A percentile compares a stretch with the other conserved stretches of the same genome.
These are phyloP conservation scores for Lipomyces oligophaga DNA, from an alignment of 805 yeast genomes.

Conservation along the genomic window DNA sequence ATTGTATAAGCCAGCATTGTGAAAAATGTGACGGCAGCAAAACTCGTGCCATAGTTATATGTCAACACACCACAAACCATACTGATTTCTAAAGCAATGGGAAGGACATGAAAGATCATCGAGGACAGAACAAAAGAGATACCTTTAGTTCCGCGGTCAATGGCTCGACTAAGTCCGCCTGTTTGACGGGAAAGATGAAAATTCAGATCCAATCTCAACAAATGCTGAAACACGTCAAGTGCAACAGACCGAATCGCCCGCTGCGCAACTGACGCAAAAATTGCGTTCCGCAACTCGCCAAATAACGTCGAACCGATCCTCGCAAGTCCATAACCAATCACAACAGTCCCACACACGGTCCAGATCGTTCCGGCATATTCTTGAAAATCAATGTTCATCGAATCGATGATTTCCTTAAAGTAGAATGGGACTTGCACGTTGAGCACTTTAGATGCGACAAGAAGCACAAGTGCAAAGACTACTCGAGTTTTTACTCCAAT, in stretches of 20 bases:
- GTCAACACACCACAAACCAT: slow-evolving; percentile 92
- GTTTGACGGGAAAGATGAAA: slow-evolving; percentile 91
- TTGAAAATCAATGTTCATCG: slow-evolving; percentile 88
- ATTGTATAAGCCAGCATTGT: slow-evolving; percentile 87
- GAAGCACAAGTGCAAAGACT: slow-evolving; percentile 62
- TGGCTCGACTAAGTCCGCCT: slow-evolving; percentile 93
- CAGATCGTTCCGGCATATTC: slow-evolving; percentile 60
- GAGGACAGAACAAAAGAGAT: slow-evolving; percentile 88
- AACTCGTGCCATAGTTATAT: slow-evolving; percentile 82
- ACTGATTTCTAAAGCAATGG: slow-evolving; percentile 85
- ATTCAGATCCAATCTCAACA: slow-evolving; percentile 76
- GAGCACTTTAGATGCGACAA: slow-evolving; percentile 75
- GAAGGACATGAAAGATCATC: slow-evolving; percentile 96
- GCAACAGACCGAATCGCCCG: slow-evolving; percentile 90
- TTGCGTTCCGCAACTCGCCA: slow-evolving; percentile 92
- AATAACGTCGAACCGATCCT: slow-evolving; percentile 90
- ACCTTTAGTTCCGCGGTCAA: slow-evolving; percentile 97
- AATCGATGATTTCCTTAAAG: slow-evolving; percentile 83
- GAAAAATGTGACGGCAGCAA: slow-evolving; percentile 80
- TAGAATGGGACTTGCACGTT: slow-evolving; percentile 96
- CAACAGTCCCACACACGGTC: slow-evolving; percentile 59
- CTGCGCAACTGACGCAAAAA: slow-evolving; percentile 93
- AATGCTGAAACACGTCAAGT: slow-evolving; percentile 75
- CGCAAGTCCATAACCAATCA: slow-evolving; percentile 88
- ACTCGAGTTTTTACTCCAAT: slow-evolving; percentile 69